Evolutionary conservation across 768 basidiomycete species (phyloP), one percentile per base, ranked within the genome.

Genomic region (Pleurotus eryngii): DNA sequence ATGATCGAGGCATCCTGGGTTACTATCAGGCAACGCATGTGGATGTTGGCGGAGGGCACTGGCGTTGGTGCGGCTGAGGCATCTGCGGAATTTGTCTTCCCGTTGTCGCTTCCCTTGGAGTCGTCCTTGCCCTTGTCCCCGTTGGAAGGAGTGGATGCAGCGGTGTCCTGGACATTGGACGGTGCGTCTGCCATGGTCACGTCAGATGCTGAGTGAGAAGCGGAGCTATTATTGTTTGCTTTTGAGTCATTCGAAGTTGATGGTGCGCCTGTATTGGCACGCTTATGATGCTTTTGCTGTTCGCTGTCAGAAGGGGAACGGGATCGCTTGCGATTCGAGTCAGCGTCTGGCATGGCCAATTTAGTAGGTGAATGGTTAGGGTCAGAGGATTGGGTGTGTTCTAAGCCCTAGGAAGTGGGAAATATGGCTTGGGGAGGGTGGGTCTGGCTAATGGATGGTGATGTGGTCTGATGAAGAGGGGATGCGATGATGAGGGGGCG

Each of bases 1-100:
- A 98, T 98, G 74, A 99, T 96, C 55, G 93, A 95, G 11, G 97
- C 97, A 74, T 99, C 97, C 74, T 98, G 95, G 8, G 97, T 98
- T 64, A 99, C 97, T 68, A 99, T 99, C 66, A 99, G 79, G 71
- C 94, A 95, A 46, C 96, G 87, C 94, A 99, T 96, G 67, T 95
- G 90, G 65, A 99, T 99, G 73, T 85, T 86, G 30, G 89, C 87
- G 15, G 90, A 85, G 22, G 89, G 89, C 9, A 85, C 74, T 2
- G 83, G 70, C 8, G 76, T 63, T n/a, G 82, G 70, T 46, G 77
- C 78, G 5, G 70, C 77, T 6, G 79, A 76, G 20, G 79, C 78
- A 11, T 81, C 80, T 4, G 78, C 22, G 40, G 75, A 73, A 48
- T 77, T 74, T 37, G 75, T 71, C 63, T 72, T 75, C 58, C 68